Percentiles rank a stretch among this genome's conserved stretches.
These are phyloP conservation scores for Agapanthus africanus DNA, from an alignment of 106 monocot genomes.

Conservation along the genomic window DNA sequence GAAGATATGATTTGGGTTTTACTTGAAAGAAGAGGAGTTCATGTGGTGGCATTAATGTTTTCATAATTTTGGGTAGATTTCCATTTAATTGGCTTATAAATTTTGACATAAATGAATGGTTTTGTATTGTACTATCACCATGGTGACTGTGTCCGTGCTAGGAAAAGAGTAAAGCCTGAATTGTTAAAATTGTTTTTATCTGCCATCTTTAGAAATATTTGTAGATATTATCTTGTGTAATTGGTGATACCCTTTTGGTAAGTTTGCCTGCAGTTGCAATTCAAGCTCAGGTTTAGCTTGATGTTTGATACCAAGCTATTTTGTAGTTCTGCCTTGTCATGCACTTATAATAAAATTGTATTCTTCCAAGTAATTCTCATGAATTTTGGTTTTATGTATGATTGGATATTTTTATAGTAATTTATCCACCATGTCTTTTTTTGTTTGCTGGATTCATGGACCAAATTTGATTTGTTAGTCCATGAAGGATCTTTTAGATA, in stretches of 20 bases:
- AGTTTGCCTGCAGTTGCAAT: no score
- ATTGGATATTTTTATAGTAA: no score
- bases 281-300: background rate
- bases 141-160: background rate
- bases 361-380: no score
- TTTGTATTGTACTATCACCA: background rate
- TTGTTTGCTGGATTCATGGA: no score
- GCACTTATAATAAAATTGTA: no score
- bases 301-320: background rate
- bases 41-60: conserved; percentile 4
- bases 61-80: background rate
- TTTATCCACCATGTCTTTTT: no score
- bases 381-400: no score
- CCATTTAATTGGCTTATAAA: background rate
- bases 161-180: background rate
- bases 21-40: background rate
- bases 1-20: background rate
- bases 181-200: background rate
- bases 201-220: no score
- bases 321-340: no score
- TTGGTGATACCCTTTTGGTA: background rate
- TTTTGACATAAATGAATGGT: conserved; percentile 2
- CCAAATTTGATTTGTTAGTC: no score
- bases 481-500: no score
- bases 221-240: background rate